Percentiles rank a stretch among this genome's conserved stretches.
Evolutionary conservation across 441 rosid species (phyloP).

Genomic region (Croton laevigatus): DNA sequence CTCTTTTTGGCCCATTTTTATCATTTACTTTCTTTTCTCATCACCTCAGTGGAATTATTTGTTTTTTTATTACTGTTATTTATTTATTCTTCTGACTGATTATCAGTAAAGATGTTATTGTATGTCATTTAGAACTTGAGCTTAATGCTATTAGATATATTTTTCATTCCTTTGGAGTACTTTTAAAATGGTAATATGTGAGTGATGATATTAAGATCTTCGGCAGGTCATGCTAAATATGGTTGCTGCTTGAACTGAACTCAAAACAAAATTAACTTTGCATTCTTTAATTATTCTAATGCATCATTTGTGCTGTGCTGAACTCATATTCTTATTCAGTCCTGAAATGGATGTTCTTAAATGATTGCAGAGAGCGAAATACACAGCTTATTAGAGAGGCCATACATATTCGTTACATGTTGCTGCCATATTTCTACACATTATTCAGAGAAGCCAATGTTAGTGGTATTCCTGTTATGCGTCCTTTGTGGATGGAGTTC

Average conservation of each 20-base stretch:
- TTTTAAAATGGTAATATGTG: not conserved
- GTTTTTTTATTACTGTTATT: not conserved
- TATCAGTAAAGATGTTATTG: not conserved
- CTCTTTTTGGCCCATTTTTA: not conserved
- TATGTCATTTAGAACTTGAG: not conserved
- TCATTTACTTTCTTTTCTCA: not conserved
- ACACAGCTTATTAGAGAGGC: conserved; percentile 89
- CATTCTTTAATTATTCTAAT: not conserved
- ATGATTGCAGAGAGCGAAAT: conserved; percentile 69
- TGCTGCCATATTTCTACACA: conserved; percentile 93
- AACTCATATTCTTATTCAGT: not conserved
- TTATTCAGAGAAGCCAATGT: conserved; percentile 92
- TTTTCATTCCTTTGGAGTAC: not conserved
- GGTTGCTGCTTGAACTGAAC: not conserved
- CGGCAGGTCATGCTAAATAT: not conserved
- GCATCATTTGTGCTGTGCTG: not conserved
- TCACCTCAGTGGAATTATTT: not conserved
- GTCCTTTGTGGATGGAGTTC: conserved; percentile 99
- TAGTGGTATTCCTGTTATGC: conserved; percentile 79
- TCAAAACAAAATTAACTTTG: not conserved
- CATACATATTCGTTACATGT: conserved; percentile 73
- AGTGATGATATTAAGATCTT: not conserved
- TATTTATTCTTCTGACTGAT: not conserved
- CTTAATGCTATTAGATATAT: not conserved
- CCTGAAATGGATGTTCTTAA: conserved; percentile 16